Conservation (phyloP, 768 basidiomycete species). For the Rhodosporidiobolus odoratus region DNA sequence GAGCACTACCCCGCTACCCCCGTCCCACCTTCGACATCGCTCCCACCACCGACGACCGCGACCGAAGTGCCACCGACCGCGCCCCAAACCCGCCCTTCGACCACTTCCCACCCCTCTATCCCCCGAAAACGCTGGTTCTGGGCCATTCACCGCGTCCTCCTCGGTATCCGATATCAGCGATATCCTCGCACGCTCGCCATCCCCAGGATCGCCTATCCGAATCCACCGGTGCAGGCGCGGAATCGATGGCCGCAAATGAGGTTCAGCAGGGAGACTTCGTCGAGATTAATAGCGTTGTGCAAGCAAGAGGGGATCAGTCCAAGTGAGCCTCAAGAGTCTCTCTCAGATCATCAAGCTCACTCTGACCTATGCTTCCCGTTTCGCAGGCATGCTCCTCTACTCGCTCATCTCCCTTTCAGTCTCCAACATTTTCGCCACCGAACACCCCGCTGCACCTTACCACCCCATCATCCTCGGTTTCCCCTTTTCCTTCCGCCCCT, state of each 20-base stretch:
- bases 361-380: neutral
- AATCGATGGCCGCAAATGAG: slow-evolving; percentile 7
- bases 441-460: slow-evolving; percentile 1
- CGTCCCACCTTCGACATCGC: neutral
- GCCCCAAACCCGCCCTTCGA: neutral
- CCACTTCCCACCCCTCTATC: neutral
- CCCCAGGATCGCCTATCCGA: neutral
- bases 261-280: neutral
- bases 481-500: slow-evolving; percentile 28
- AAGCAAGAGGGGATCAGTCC: slow-evolving; percentile 8
- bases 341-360: neutral
- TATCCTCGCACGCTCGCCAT: slow-evolving; percentile 6
- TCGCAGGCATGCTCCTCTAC: slow-evolving; percentile 35
- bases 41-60: neutral
- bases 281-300: slow-evolving; percentile 1
- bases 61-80: neutral
- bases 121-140: slow-evolving; percentile 15
- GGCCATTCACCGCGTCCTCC: slow-evolving; percentile 17
- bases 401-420: slow-evolving; percentile 18
- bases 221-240: neutral
- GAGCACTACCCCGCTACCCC: slow-evolving; percentile 18
- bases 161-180: neutral
- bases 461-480: slow-evolving; percentile 32
- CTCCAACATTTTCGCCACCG: slow-evolving; percentile 10
- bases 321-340: neutral